Evolutionary conservation across 495 filamentous ascomycete species (phyloP), one percentile per base, ranked within the genome.

Genomic region (Aspergillus biplanus): DNA sequence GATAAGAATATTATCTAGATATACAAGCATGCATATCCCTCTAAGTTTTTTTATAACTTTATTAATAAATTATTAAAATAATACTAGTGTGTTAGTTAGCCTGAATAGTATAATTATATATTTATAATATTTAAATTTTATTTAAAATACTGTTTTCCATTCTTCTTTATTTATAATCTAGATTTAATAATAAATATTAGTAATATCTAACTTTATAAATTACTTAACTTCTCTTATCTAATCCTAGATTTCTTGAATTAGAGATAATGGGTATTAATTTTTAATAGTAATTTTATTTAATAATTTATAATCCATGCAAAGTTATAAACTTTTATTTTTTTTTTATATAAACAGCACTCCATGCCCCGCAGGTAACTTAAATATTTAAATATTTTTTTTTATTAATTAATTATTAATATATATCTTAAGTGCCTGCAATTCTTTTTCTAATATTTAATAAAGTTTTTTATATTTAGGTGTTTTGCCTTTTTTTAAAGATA

Each of bases 401-500:
- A 42, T 39, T 52, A 52, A 32, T 33, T 53, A 33, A 4, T 27
- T 32, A 6, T 53, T 53, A 53, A 53, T 32, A 53, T 27, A 32
- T 53, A 31, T 32, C 33, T 53, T 52, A 18, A 52, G 16, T 18
- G 5, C n/a, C 4, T 7, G 7, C 8, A 33, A 53, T 32, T 32
- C n/a, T 53, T 32, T 53, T 27, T 27, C 7, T 21, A 32, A 18
- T 53, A 15, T 53, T 16, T 56, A 56, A 56, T 18, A 37, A 42
- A 39, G 4, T n/a, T 42, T 37, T 39, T 39, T 1, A 3, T 6
- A 56, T 37, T 37, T n/a, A 11, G 7, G 37, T 42, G 15, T 42
- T 39, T 6, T 39, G 6, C 35, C 12, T 39, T 42, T 42, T 42
- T 42, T 42, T 11, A 42, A 42, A 4, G 15, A 42, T 42, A 42